Evolutionary conservation across 2,329 filamentous ascomycete genomes (phyloP), one percentile per base, ranked within the genome.

Genomic region (Chrysosporium queenslandicum): DNA sequence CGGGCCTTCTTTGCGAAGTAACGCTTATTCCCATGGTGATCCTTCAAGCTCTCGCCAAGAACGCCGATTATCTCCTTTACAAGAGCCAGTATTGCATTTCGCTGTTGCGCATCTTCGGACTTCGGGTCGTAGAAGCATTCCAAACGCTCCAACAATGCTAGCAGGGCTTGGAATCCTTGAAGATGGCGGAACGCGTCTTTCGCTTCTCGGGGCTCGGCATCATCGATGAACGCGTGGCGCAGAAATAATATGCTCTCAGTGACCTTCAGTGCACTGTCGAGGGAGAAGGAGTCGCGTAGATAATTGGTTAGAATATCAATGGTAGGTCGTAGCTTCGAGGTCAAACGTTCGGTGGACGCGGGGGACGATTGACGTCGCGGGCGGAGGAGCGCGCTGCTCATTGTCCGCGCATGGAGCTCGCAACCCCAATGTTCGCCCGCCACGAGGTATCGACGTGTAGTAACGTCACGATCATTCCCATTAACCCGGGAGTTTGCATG

Each of bases 131-230:
- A 92, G 63, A 84, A 86, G 57, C 85, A 85, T 0, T 85, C 83
- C 56, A 89, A 81, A 50, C 80, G 77, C 53, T 82, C 78, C 20
- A 94, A 71, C 23, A 86, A 77, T 39, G 80, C 74, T 50, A 95
- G 74, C 20, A 94, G 71, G 40, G 77, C 76, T 60, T 87, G 80
- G 67, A 94, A 95, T 61, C 90, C 90, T 53, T 79, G 76, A 23
- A 89, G 77, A 63, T 87, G 81, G 58, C 90, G 81, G 65, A 96
- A 95, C 60, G 87, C 83, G 70, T 94, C 87, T 70, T 89, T 87
- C 41, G 74, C 73, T 54, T 75, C 72, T 46, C 69, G 69, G 25
- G 73, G 69, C 53, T 71, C 67, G 58, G 68, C 68, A 56, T 71
- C 70, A 53, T 80, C 77, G 56, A 80, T 77, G 43, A 81, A 71